phyloP scores from a whole-genome alignment of 306 rosid species.

The Amphicarpaea edgeworthii region DNA sequence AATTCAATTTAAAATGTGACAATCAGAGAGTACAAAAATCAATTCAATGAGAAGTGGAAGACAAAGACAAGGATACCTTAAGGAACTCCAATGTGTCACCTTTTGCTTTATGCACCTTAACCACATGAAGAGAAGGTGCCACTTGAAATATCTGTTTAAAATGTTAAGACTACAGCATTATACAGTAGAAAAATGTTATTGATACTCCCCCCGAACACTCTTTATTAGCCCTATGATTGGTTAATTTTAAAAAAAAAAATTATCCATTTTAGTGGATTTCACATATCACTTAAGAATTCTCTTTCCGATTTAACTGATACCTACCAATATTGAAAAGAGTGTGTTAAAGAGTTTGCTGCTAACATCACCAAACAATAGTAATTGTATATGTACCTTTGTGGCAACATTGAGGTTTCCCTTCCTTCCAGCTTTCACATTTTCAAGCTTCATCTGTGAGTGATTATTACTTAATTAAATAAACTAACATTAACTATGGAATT shows the following conservation, averaged over 20 bases:
- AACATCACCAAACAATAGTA: constrained; percentile 2
- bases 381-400: constrained; percentile 66
- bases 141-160: constrained; percentile 81
- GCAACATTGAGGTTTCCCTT: constrained; percentile 93
- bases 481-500: not conserved
- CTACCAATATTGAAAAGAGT: too few species aligned
- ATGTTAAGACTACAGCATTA: not conserved
- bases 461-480: not conserved
- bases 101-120: constrained; percentile 87
- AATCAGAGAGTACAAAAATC: constrained; percentile 4
- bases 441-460: constrained; percentile 73
- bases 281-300: too few species aligned
- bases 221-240: too few species aligned
- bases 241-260: too few species aligned
- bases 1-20: not conserved
- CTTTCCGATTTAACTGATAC: too few species aligned
- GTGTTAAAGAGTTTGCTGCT: too few species aligned
- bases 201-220: too few species aligned
- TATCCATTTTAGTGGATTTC: too few species aligned
- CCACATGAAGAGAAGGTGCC: constrained; percentile 91
- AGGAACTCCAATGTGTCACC: constrained; percentile 93
- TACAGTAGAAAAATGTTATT: not conserved
- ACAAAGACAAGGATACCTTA: constrained; percentile 57
- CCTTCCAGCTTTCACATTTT: constrained; percentile 86
- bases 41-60: not conserved